Evolutionary conservation across 2,329 filamentous ascomycete genomes (phyloP).

Genomic region (Fusarium poae): DNA sequence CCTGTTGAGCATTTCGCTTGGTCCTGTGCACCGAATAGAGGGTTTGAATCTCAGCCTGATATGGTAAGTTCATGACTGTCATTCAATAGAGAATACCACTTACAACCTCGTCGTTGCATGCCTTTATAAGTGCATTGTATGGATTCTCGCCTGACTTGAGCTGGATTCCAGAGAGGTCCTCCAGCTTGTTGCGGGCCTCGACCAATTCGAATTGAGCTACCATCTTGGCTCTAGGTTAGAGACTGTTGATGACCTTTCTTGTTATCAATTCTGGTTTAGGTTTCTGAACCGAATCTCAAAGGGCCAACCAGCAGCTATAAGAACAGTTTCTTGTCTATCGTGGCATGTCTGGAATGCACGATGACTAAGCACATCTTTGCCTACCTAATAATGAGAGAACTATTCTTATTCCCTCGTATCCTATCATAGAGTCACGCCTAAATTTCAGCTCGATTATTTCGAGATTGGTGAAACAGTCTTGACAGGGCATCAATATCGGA

Average conservation of each 20-base stretch:
- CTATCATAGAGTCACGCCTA: constrained; percentile 1
- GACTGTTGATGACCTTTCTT: neutral
- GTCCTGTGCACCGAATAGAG: constrained; percentile 81
- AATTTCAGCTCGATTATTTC: constrained; percentile 21
- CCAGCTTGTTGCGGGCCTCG: constrained; percentile 63
- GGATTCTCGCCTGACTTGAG: constrained; percentile 74
- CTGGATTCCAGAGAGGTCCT: constrained; percentile 66
- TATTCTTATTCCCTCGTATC: constrained; percentile 16
- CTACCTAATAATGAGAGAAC: constrained; percentile 10
- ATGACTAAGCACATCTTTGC: constrained; percentile 39
- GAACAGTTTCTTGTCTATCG: constrained; percentile 3
- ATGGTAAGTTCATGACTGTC: neutral
- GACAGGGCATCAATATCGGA: neutral
- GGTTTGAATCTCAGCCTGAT: constrained; percentile 74
- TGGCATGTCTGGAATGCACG: constrained; percentile 20
- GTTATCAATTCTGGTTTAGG: neutral
- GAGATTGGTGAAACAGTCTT: constrained; percentile 25
- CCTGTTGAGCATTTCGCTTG: constrained; percentile 81
- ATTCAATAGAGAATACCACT: constrained; percentile 38
- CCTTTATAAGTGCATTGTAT: constrained; percentile 78
- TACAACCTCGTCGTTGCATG: constrained; percentile 76
- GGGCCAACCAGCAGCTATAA: constrained; percentile 13
- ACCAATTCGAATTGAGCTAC: constrained; percentile 43
- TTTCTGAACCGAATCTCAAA: neutral
- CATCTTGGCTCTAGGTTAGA: constrained; percentile 20